Evolutionary conservation across 202 grass and related monocot genomes (phyloP).

Genomic region (Hordeum pubiflorum): DNA sequence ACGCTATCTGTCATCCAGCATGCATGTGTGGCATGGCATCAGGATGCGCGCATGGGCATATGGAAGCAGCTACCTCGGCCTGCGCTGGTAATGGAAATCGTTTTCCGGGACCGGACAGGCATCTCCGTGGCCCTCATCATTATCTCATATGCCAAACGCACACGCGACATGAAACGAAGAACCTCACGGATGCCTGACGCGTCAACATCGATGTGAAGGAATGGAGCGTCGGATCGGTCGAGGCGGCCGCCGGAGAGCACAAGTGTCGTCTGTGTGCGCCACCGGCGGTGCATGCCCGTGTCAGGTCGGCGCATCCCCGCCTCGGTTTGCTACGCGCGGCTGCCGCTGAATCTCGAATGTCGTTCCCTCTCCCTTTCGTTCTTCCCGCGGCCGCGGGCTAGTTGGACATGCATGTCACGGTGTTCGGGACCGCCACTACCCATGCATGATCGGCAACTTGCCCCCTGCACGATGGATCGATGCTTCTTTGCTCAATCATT

Average conservation of each 20-base stretch:
- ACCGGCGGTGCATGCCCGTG: not conserved
- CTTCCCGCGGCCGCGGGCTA: not conserved
- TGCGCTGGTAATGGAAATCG: not conserved
- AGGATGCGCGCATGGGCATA: not conserved
- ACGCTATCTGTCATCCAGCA: not conserved
- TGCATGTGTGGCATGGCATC: not conserved
- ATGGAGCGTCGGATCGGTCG: not conserved
- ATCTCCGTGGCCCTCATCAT: not conserved
- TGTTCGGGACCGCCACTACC: constrained; percentile 34
- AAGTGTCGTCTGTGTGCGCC: constrained; percentile 6
- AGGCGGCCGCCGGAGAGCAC: not conserved
- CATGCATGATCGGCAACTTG: not conserved
- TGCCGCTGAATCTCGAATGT: not conserved
- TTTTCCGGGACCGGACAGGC: not conserved
- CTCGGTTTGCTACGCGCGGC: not conserved
- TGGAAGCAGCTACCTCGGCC: constrained; percentile 2
- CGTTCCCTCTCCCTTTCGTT: not conserved
- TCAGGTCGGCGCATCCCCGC: constrained; percentile 21
- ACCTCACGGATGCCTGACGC: not conserved
- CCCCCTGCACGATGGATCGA: not conserved
- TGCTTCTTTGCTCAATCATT: constrained; percentile 20
- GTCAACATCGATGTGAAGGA: not conserved
- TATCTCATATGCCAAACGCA: not conserved
- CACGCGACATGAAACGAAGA: constrained; percentile 3
- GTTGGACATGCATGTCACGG: constrained; percentile 25